phyloP scores from a whole-genome alignment of 805 yeast species.

The Saturnispora ahearnii region DNA sequence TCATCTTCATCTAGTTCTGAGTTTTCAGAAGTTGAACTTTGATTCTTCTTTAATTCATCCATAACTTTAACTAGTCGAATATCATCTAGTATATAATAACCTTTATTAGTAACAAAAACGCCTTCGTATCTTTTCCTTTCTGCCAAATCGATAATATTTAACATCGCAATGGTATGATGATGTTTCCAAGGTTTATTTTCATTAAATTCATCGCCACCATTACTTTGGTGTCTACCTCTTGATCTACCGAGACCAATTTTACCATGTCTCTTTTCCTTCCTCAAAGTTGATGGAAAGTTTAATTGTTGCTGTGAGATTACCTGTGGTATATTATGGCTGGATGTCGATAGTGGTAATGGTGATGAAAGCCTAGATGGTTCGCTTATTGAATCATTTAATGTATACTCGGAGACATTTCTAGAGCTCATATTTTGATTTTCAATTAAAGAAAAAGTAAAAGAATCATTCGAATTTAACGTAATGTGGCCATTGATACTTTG shows the following conservation, averaged over 20 bases:
- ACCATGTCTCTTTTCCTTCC: slow-evolving; percentile 24
- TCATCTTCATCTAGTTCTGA: not conserved
- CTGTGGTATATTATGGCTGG: not conserved
- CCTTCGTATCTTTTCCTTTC: slow-evolving; percentile 90
- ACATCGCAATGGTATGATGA: slow-evolving; percentile 41
- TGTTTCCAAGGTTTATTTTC: slow-evolving; percentile 93
- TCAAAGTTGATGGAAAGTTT: slow-evolving; percentile 43
- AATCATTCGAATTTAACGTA: not conserved
- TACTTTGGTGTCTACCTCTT: slow-evolving; percentile 18
- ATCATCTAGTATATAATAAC: slow-evolving; percentile 36
- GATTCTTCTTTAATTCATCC: not conserved
- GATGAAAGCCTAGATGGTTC: not conserved
- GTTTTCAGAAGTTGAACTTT: not conserved
- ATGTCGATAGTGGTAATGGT: not conserved
- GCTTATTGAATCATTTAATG: not conserved
- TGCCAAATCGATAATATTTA: slow-evolving; percentile 29
- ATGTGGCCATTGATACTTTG: not conserved
- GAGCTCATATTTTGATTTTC: not conserved
- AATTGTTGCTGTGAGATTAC: slow-evolving; percentile 20
- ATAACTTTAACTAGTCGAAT: not conserved
- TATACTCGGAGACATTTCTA: not conserved
- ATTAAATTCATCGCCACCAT: slow-evolving; percentile 48
- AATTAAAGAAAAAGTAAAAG: not conserved
- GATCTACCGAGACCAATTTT: slow-evolving; percentile 14
- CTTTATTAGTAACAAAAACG: slow-evolving; percentile 85